Percentiles rank a stretch among this genome's conserved stretches.
Conservation (phyloP, 1,284 basidiomycete genomes). For the Fomitopsis pinicola region DNA sequence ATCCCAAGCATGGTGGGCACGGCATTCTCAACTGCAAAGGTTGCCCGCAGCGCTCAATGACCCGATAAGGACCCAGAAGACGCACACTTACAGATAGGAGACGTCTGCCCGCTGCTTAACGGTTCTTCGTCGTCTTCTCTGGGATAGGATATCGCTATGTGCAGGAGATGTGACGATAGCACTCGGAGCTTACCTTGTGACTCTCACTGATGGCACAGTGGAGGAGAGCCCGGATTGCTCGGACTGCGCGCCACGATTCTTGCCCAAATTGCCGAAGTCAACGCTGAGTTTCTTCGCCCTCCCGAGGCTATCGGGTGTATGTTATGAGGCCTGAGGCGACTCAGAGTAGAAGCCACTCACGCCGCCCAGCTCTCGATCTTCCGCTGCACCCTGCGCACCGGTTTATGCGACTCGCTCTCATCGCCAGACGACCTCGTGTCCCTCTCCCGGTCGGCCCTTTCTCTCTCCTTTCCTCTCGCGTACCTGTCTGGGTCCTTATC, state of each 20-base stretch:
- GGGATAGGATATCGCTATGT: not conserved
- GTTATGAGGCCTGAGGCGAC: not conserved
- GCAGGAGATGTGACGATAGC: not conserved
- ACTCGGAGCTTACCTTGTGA: conserved; percentile 27
- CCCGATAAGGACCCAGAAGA: not conserved
- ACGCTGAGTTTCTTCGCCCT: conserved; percentile 34
- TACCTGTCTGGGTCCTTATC: conserved; percentile 29
- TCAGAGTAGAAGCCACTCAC: conserved; percentile 35
- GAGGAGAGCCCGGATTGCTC: conserved; percentile 18
- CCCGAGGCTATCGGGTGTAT: conserved; percentile 21
- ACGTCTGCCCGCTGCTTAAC: conserved; percentile 69
- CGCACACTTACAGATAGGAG: conserved; percentile 52
- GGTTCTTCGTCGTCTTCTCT: conserved; percentile 58
- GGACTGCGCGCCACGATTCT: conserved; percentile 17
- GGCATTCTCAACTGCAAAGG: conserved; percentile 17
- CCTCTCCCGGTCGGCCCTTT: conserved; percentile 17
- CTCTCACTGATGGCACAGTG: conserved; percentile 30
- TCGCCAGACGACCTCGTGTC: conserved; percentile 33
- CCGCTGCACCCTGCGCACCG: conserved; percentile 58
- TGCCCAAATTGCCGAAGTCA: conserved; percentile 27
- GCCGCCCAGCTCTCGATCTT: conserved; percentile 70
- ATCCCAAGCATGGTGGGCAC: conserved; percentile 38
- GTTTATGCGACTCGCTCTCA: conserved; percentile 33
- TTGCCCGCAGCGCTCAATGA: not conserved
- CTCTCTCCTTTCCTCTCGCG: not conserved